Percentiles rank a stretch among this genome's conserved stretches.
These are phyloP conservation scores for Fusarium nematophilum DNA, from an alignment of 2,329 filamentous ascomycete species.

Conservation along the genomic window DNA sequence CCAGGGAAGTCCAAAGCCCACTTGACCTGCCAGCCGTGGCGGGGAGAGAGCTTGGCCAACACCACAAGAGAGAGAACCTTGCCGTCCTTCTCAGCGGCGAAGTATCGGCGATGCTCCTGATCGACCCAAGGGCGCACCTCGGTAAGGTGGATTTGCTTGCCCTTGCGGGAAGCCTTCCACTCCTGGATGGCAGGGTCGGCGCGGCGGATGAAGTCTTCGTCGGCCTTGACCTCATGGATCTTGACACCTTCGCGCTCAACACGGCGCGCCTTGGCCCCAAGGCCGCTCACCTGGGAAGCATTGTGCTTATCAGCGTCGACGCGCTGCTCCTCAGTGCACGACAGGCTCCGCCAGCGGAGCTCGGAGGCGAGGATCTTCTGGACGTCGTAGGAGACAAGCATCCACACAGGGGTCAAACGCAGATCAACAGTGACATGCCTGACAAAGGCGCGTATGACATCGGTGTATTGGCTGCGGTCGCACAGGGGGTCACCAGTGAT, in stretches of 20 bases:
- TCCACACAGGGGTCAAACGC: conserved; percentile 84
- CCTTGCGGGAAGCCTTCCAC: conserved; percentile 85
- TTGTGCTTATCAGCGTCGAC: conserved; percentile 81
- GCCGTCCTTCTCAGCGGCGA: conserved; percentile 81
- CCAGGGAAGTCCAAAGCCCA: conserved; percentile 94
- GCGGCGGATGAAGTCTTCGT: conserved; percentile 75
- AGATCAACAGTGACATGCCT: conserved; percentile 77
- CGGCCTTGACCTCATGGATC: conserved; percentile 77
- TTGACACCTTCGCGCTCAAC: conserved; percentile 87
- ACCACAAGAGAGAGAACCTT: conserved; percentile 82
- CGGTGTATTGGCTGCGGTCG: conserved; percentile 78
- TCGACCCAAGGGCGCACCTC: conserved; percentile 92
- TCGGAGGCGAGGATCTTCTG: conserved; percentile 84
- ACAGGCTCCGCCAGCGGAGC: conserved; percentile 88
- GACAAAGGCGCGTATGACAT: conserved; percentile 79
- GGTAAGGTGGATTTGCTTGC: conserved; percentile 87
- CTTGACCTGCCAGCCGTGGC: conserved; percentile 93
- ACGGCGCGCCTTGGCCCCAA: conserved; percentile 81
- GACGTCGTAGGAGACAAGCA: conserved; percentile 82
- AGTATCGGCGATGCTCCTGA: conserved; percentile 84
- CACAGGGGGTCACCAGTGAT: conserved; percentile 90
- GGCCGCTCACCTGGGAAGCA: conserved; percentile 49
- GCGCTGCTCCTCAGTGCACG: conserved; percentile 89
- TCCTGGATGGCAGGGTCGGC: conserved; percentile 79
- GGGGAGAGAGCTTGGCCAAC: conserved; percentile 81